Evolutionary conservation across 2,329 filamentous ascomycete genomes (phyloP).

Genomic region (Colletotrichum chlorophyti): DNA sequence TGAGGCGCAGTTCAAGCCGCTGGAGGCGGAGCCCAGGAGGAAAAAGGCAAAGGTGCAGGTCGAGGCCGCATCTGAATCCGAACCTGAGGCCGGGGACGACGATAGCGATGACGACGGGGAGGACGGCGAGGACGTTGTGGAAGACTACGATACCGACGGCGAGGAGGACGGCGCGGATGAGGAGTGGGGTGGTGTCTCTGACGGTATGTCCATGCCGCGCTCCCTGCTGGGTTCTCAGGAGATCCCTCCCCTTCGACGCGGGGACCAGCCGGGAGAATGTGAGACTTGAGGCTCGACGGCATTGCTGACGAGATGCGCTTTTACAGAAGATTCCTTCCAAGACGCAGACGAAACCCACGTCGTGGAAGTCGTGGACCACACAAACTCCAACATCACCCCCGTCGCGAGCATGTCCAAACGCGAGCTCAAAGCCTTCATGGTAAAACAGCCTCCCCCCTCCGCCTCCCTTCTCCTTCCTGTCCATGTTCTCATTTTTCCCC

Average conservation of each 20-base stretch:
- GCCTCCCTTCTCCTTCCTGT: not conserved
- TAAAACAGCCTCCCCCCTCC: slow-evolving; percentile 32
- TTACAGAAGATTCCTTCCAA: slow-evolving; percentile 10
- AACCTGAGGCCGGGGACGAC: slow-evolving; percentile 32
- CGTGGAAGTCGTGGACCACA: slow-evolving; percentile 71
- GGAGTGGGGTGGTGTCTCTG: slow-evolving; percentile 71
- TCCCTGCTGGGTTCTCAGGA: no score
- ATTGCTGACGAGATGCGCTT: not conserved
- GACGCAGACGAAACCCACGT: slow-evolving; percentile 35
- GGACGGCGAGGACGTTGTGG: slow-evolving; percentile 31
- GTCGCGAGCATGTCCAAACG: slow-evolving; percentile 63
- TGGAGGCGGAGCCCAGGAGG: slow-evolving; percentile 49
- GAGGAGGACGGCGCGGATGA: slow-evolving; percentile 49
- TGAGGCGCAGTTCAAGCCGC: slow-evolving; percentile 83
- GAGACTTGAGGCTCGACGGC: no score
- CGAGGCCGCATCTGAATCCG: no score
- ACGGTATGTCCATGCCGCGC: slow-evolving; percentile 31
- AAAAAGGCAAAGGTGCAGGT: slow-evolving; percentile 22
- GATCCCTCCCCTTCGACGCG: no score
- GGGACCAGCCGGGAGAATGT: no score
- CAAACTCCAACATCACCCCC: slow-evolving; percentile 44
- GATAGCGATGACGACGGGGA: slow-evolving; percentile 33
- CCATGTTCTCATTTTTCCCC: no score
- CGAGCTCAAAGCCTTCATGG: slow-evolving; percentile 83
- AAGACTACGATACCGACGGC: slow-evolving; percentile 34